phyloP scores from a whole-genome alignment of 1,284 basidiomycete species.

The Heterobasidion irregulare region DNA sequence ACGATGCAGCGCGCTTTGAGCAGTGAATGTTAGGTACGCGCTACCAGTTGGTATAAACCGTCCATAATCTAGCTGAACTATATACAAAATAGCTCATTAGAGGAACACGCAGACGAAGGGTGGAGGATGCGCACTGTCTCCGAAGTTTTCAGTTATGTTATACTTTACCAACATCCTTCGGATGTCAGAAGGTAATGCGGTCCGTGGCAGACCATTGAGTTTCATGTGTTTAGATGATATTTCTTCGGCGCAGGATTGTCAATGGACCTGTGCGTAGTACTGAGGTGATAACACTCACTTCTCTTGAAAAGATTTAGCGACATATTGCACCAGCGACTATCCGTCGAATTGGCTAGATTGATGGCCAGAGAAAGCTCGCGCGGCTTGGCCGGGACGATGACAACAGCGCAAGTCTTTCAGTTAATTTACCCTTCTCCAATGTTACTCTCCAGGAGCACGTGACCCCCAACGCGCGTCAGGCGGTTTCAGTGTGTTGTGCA shows the following conservation, averaged over 20 bases:
- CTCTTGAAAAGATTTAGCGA: too few relatives aligned
- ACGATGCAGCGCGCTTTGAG: constrained; percentile 32
- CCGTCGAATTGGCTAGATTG: too few relatives aligned
- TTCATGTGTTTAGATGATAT: constrained; percentile 25
- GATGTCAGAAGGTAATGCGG: constrained; percentile 48
- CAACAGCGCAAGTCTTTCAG: too few relatives aligned
- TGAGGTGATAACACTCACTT: neutral
- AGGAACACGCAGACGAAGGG: neutral
- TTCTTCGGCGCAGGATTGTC: neutral
- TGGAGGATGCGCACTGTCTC: constrained; percentile 31
- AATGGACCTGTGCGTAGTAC: neutral
- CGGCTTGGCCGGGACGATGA: too few relatives aligned
- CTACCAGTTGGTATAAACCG: constrained; percentile 48
- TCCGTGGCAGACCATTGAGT: constrained; percentile 39
- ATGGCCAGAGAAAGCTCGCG: too few relatives aligned
- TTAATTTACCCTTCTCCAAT: too few relatives aligned
- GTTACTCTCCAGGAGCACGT: too few relatives aligned
- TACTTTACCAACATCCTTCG: constrained; percentile 37
- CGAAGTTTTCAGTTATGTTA: constrained; percentile 39
- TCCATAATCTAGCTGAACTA: constrained; percentile 53
- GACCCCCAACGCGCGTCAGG: too few relatives aligned
- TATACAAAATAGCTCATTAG: neutral
- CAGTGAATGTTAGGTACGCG: constrained; percentile 45
- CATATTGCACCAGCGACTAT: too few relatives aligned
- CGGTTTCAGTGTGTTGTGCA: too few relatives aligned